A percentile compares a stretch with the other conserved stretches of the same genome.
phyloP scores from a whole-genome alignment of 2,329 filamentous ascomycete genomes.

The Penicillium decumbens region DNA sequence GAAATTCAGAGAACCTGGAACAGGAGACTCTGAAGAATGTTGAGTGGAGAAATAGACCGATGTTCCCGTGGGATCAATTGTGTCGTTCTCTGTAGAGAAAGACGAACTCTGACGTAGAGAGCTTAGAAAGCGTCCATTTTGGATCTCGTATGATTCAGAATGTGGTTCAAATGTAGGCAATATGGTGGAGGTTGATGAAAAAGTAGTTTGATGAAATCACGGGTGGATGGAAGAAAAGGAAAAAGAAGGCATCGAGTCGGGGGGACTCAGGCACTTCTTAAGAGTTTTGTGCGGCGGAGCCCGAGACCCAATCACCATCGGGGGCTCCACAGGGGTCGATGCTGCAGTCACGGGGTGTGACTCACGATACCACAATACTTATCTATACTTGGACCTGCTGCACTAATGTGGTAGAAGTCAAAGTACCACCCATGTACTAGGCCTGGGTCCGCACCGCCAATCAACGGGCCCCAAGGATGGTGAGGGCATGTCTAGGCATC shows the following conservation, averaged over 20 bases:
- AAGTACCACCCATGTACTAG: too few relatives aligned
- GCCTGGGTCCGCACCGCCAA: too few relatives aligned
- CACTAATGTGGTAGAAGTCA: too few relatives aligned
- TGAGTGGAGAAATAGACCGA: constrained; percentile 29
- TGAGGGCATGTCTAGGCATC: not conserved
- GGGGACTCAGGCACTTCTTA: constrained; percentile 41
- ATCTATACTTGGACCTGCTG: too few relatives aligned
- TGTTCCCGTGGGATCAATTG: constrained; percentile 36
- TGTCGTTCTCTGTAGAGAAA: constrained; percentile 40
- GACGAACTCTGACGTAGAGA: constrained; percentile 29
- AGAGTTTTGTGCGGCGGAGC: constrained; percentile 15
- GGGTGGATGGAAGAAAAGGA: constrained; percentile 16
- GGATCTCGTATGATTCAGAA: constrained; percentile 22
- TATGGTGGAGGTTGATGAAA: constrained; percentile 14
- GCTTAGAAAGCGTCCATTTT: constrained; percentile 43
- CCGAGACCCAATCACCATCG: constrained; percentile 24
- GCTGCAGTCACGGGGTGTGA: constrained; percentile 34
- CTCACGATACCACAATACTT: too few relatives aligned
- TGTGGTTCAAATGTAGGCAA: constrained; percentile 11
- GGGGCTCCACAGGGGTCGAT: constrained; percentile 13
- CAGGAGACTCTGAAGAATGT: constrained; percentile 42
- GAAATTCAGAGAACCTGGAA: constrained; percentile 45
- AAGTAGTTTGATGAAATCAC: constrained; percentile 6
- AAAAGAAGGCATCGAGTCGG: constrained; percentile 34
- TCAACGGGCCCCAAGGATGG: too few relatives aligned